Base-by-base conservation (phyloP, 495 filamentous ascomycete genomes). In the Penicillium coffeae region DNA sequence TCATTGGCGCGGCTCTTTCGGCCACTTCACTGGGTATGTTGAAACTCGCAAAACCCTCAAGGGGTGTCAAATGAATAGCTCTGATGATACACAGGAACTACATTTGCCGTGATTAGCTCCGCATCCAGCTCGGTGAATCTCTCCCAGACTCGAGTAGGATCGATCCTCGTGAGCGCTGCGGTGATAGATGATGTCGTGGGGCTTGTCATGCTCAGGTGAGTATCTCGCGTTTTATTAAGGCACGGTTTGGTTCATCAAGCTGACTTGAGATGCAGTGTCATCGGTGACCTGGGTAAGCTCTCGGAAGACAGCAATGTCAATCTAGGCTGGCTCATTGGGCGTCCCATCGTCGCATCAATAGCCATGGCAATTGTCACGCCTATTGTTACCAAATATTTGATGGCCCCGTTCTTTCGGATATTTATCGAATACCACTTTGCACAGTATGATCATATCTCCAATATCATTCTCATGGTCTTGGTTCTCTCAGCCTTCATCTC, bases 171-270 rank as follows among this genome's bases (percentile, higher is more conserved):
- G 22, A 82, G 79, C 47, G 87, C 85, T 2, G 88, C 87, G 18
- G 84, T 92, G 68, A 79, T 93, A 56, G 88, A 91, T 61, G 88
- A 90, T 68, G 84, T 93, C 0, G 74, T 86, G n/a, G 87, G 87
- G 0, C 69, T 91, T 21, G 78, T 91, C 7, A 82, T 90, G 72
- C 78, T 86, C n/a, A 80, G 85, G 60, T 66, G 2, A 9, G 38
- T 22, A 39, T 10, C n/a, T 34, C 47, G 30, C 30, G 22, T 2
- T 18, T 8, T 13, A 8, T 8, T 42, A 7, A 14, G 4, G 6
- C 6, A n/a, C n/a, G n/a, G n/a, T n/a, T n/a, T 5, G 21, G 32
- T 52, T 13, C 2, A 18, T 32, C 8, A 43, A 15, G n/a, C 25
- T 48, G 16, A 44, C 50, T 47, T n/a, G n/a, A 25, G 3, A 45